phyloP scores from a whole-genome alignment of 331 rosid genomes.

The Quercus phellos region DNA sequence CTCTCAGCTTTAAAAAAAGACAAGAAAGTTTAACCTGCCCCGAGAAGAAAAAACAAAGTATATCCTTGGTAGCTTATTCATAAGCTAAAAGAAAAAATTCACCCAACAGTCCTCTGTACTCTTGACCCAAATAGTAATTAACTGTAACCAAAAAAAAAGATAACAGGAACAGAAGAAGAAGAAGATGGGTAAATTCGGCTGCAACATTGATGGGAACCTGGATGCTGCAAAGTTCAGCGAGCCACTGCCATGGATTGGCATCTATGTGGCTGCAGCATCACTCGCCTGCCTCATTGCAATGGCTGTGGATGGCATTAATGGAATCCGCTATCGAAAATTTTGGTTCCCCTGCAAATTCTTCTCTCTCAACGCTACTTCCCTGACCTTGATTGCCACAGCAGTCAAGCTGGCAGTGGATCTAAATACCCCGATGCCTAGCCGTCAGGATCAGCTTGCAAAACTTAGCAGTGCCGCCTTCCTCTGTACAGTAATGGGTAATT shows the following conservation, averaged over 20 bases:
- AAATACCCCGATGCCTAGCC: constrained; percentile 79
- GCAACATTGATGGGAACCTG: constrained; percentile 45
- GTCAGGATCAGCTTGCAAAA: constrained; percentile 69
- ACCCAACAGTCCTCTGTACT: too few relatives aligned
- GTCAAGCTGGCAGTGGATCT: constrained; percentile 71
- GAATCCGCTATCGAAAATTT: constrained; percentile 46
- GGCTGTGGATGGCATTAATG: constrained; percentile 58
- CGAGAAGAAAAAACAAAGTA: too few relatives aligned
- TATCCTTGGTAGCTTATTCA: too few relatives aligned
- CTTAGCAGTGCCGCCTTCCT: constrained; percentile 67
- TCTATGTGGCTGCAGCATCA: constrained; percentile 77
- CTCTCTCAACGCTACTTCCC: constrained; percentile 74
- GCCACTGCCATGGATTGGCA: constrained; percentile 94
- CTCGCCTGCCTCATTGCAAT: constrained; percentile 50
- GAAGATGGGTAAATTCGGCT: constrained; percentile 52
- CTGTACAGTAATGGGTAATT: constrained; percentile 67
- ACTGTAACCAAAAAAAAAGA: background rate
- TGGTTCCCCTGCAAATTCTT: constrained; percentile 84
- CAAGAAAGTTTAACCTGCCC: too few relatives aligned
- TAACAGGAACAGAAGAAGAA: background rate
- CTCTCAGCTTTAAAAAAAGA: too few relatives aligned
- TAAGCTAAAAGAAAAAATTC: too few relatives aligned
- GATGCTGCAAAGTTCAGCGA: constrained; percentile 58
- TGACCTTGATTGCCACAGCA: constrained; percentile 65
- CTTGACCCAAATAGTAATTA: too few relatives aligned